A percentile compares a stretch with the other conserved stretches of the same genome.
These are phyloP conservation scores for Tolypocladium paradoxum DNA, from an alignment of 2,329 filamentous ascomycete genomes.

Conservation along the genomic window DNA sequence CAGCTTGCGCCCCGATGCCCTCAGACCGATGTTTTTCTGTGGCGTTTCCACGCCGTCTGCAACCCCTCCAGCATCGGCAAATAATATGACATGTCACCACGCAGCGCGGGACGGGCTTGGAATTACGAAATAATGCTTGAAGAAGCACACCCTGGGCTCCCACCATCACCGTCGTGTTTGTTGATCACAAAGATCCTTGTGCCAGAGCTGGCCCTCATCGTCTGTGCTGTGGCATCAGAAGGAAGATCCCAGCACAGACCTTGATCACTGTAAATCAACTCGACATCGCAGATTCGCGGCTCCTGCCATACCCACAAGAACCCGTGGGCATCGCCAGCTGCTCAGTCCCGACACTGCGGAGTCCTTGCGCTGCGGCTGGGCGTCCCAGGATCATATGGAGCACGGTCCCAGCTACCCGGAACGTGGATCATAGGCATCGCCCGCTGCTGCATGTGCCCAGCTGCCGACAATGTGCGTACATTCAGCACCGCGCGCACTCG, in stretches of 20 bases:
- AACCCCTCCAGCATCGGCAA: not conserved
- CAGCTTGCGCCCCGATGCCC: not conserved
- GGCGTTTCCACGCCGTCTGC: constrained; percentile 1
- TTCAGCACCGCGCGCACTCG: not conserved
- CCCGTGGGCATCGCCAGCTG: not conserved
- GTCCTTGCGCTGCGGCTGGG: not conserved
- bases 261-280: too few relatives aligned
- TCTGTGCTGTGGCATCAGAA: not conserved
- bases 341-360: not conserved
- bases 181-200: not conserved
- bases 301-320: not conserved
- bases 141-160: not conserved
- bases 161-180: not conserved
- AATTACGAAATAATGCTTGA: too few relatives aligned
- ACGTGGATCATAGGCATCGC: constrained; percentile 1
- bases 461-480: not conserved
- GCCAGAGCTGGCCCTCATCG: not conserved
- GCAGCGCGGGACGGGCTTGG: constrained; percentile 6
- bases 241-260: not conserved
- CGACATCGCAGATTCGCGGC: not conserved
- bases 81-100: constrained; percentile 14
- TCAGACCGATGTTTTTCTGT: constrained; percentile 4
- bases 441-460: not conserved
- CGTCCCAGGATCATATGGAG: not conserved
- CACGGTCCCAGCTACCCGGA: constrained; percentile 1